Percentiles rank a stretch among this genome's conserved stretches.
These are phyloP conservation scores for Melocanna baccifera DNA, from an alignment of 176 grass and related monocot genomes.

Conservation along the genomic window DNA sequence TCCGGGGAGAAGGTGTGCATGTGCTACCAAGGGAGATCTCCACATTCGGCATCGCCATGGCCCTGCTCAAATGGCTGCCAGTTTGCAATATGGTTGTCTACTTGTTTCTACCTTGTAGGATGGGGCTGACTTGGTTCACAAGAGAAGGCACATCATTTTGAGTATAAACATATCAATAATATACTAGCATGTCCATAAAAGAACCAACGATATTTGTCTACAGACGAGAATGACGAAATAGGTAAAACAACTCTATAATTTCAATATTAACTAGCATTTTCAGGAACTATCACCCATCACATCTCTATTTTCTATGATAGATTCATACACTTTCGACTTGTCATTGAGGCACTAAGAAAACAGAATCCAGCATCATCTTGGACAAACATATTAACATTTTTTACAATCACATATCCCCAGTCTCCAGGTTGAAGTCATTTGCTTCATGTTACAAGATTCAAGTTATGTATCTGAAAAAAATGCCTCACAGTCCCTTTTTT, in stretches of 20 bases:
- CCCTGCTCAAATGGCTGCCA: slow-evolving; percentile 61
- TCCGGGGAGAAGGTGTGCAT: no score
- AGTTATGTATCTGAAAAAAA: no score
- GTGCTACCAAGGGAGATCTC: slow-evolving; percentile 85
- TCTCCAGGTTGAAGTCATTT: background rate
- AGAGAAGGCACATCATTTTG: no score
- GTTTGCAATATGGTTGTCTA: no score
- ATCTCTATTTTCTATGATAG: background rate
- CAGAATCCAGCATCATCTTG: background rate
- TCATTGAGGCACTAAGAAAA: background rate
- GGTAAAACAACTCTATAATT: background rate
- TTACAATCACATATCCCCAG: no score
- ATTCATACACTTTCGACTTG: background rate
- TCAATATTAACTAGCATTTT: background rate
- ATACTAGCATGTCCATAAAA: background rate
- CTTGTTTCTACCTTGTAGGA: no score
- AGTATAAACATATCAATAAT: background rate
- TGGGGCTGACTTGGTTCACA: no score
- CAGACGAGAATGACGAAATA: background rate
- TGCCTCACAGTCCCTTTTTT: no score
- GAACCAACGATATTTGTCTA: background rate
- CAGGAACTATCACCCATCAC: no score
- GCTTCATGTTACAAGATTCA: background rate
- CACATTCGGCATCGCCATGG: slow-evolving; percentile 81
- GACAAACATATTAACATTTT: background rate